phyloP scores from a whole-genome alignment of 805 yeast species.

The Nakazawaea wickerhamii region DNA sequence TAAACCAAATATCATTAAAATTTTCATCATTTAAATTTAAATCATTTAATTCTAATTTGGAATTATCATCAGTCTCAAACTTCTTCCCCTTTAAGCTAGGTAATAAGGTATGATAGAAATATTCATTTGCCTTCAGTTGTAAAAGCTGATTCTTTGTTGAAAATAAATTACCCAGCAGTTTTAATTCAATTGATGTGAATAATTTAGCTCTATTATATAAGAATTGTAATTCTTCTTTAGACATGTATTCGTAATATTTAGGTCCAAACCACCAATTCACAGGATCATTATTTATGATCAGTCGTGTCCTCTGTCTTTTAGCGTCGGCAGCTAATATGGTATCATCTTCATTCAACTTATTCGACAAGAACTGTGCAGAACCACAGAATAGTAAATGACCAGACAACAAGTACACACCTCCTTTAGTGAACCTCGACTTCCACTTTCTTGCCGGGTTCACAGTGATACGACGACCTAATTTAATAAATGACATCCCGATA shows the following conservation, averaged over 20 bases:
- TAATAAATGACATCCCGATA: conserved; percentile 17
- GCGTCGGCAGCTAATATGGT: conserved; percentile 29
- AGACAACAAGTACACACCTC: conserved; percentile 12
- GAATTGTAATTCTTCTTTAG: conserved; percentile 1
- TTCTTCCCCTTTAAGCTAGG: background rate
- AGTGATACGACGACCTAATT: conserved; percentile 13
- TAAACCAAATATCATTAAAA: conserved; percentile 11
- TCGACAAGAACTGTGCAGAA: conserved; percentile 12
- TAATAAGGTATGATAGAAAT: background rate
- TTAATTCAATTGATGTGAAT: background rate
- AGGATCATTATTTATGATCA: conserved; percentile 31
- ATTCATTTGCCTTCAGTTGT: background rate
- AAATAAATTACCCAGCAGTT: background rate
- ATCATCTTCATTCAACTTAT: conserved; percentile 12
- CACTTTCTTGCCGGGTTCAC: conserved; percentile 7
- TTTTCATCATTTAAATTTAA: conserved; percentile 7
- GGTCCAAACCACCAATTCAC: conserved; percentile 50
- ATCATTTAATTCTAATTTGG: background rate
- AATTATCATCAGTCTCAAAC: background rate
- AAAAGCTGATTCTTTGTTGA: background rate
- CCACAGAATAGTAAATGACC: conserved; percentile 18
- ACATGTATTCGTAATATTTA: conserved; percentile 40
- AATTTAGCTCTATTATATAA: conserved; percentile 1
- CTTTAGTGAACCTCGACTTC: conserved; percentile 2
- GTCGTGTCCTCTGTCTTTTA: conserved; percentile 28